phyloP scores from a whole-genome alignment of 208 protist species.

The Trypanosoma cruzi region DNA sequence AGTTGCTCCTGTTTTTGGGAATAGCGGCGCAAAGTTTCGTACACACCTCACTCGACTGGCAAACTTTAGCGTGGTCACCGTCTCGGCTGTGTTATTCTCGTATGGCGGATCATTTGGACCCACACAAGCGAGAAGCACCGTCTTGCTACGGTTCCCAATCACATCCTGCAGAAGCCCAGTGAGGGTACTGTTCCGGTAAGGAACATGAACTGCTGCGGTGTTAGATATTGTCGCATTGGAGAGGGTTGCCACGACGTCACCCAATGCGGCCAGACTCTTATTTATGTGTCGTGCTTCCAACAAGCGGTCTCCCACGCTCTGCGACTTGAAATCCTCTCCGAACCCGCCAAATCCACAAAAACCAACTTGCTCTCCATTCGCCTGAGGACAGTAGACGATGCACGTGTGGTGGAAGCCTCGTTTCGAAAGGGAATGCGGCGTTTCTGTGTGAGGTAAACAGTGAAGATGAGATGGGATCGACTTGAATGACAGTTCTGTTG shows the following conservation, averaged over 20 bases:
- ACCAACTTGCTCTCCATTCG: slow-evolving; percentile 45
- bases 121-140: slow-evolving; percentile 65
- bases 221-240: slow-evolving; percentile 10
- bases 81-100: slow-evolving; percentile 30
- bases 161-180: slow-evolving; percentile 55
- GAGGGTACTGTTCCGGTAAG: slow-evolving; percentile 83
- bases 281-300: slow-evolving; percentile 57
- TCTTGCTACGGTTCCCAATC: slow-evolving; percentile 59
- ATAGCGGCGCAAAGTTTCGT: slow-evolving; percentile 19
- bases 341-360: slow-evolving; percentile 82
- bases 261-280: slow-evolving; percentile 54
- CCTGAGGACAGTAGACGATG: background rate
- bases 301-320: slow-evolving; percentile 36
- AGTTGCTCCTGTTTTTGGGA: background rate
- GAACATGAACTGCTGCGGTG: slow-evolving; percentile 33
- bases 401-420: background rate
- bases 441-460: slow-evolving; percentile 34
- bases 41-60: slow-evolving; percentile 29
- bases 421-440: background rate
- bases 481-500: slow-evolving; percentile 34
- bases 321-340: slow-evolving; percentile 51
- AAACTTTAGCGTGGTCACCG: slow-evolving; percentile 27
- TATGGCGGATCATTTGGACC: slow-evolving; percentile 37
- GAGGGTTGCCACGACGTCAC: slow-evolving; percentile 57
- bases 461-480: slow-evolving; percentile 54